phyloP scores from a whole-genome alignment of 169 alveolate species.

The Plasmodium chabaudi region DNA sequence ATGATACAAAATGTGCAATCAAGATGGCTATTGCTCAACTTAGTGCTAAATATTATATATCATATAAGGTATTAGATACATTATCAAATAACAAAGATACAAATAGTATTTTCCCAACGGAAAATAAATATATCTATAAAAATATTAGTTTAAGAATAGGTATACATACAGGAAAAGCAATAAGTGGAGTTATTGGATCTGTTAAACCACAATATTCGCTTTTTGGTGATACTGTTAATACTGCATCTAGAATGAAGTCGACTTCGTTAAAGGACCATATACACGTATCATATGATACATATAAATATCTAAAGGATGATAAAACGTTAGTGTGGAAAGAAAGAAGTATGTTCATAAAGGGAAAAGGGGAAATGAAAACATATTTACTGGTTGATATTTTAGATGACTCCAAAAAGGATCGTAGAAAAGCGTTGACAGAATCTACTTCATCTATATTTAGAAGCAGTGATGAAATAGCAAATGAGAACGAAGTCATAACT shows the following conservation, averaged over 20 bases:
- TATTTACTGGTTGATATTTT: slow-evolving; percentile 77
- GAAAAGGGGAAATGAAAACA: slow-evolving; percentile 87
- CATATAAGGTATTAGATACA: slow-evolving; percentile 89
- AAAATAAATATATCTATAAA: slow-evolving; percentile 55
- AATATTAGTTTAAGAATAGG: slow-evolving; percentile 93
- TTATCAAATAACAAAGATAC: slow-evolving; percentile 92
- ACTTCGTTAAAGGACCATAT: slow-evolving; percentile 81
- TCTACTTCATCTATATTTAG: slow-evolving; percentile 49
- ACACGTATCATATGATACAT: slow-evolving; percentile 83
- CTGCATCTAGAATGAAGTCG: slow-evolving; percentile 94
- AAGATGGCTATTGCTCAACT: slow-evolving; percentile 75
- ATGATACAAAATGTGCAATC: slow-evolving; percentile 76
- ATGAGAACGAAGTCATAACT: neutral
- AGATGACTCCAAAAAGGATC: slow-evolving; percentile 17
- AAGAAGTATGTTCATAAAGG: slow-evolving; percentile 81
- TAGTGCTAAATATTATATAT: slow-evolving; percentile 72
- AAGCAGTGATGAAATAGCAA: neutral
- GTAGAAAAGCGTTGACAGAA: neutral
- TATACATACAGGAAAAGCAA: slow-evolving; percentile 96
- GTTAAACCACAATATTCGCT: slow-evolving; percentile 98
- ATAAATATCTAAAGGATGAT: slow-evolving; percentile 75
- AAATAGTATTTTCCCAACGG: slow-evolving; percentile 78
- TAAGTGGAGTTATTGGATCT: slow-evolving; percentile 98
- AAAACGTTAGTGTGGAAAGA: slow-evolving; percentile 78
- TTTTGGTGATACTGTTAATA: slow-evolving; percentile 98